Conservation (phyloP, 2,329 filamentous ascomycete genomes). For the Talaromyces islandicus region DNA sequence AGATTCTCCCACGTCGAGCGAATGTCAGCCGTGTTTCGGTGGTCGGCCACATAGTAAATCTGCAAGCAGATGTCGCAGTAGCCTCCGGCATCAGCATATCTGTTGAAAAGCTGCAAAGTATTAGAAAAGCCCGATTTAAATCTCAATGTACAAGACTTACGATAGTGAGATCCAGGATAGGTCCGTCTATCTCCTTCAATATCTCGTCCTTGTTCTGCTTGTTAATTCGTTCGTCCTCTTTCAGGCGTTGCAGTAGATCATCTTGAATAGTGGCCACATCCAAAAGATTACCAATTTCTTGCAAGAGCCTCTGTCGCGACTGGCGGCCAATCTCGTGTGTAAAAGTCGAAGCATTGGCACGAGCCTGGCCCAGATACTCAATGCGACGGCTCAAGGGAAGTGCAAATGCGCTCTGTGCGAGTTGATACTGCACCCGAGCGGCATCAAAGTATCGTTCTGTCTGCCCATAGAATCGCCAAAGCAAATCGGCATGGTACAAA, state of each 20-base stretch:
- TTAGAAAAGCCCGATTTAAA: background rate
- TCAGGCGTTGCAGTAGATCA: slow-evolving; percentile 74
- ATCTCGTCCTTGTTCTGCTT: slow-evolving; percentile 60
- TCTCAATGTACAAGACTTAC: slow-evolving; percentile 48
- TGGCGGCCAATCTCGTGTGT: slow-evolving; percentile 71
- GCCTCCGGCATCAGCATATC: slow-evolving; percentile 80
- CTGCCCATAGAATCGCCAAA: slow-evolving; percentile 89
- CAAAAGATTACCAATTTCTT: slow-evolving; percentile 77
- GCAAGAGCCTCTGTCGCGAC: slow-evolving; percentile 75
- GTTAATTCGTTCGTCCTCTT: slow-evolving; percentile 63
- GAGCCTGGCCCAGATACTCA: slow-evolving; percentile 81
- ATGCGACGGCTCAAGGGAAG: slow-evolving; percentile 81
- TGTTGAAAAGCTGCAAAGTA: slow-evolving; percentile 70
- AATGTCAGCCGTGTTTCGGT: slow-evolving; percentile 82
- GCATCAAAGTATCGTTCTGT: slow-evolving; percentile 79
- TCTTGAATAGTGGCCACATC: slow-evolving; percentile 95
- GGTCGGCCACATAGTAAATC: slow-evolving; percentile 88
- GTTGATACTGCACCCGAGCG: slow-evolving; percentile 74
- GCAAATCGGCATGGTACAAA: slow-evolving; percentile 74
- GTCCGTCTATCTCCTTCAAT: slow-evolving; percentile 65
- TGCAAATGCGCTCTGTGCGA: slow-evolving; percentile 76
- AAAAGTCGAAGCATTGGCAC: slow-evolving; percentile 83
- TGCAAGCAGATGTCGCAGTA: slow-evolving; percentile 92
- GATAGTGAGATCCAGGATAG: slow-evolving; percentile 67
- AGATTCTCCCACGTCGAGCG: slow-evolving; percentile 77